Base-by-base conservation (phyloP, 169 alveolate genomes). In the Plasmodium berghei region DNA sequence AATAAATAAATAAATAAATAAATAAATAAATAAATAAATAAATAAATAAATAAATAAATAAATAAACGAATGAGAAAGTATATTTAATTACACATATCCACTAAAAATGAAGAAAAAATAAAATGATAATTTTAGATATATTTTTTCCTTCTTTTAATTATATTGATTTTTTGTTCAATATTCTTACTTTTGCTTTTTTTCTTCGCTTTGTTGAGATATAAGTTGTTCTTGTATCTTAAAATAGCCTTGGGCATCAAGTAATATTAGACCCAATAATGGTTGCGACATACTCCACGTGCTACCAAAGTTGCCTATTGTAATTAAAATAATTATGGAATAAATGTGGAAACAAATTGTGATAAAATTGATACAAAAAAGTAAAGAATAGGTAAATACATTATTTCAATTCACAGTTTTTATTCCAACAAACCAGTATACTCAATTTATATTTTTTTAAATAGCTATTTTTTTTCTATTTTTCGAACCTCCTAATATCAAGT, bases 221-320 rank as follows among this genome's bases (percentile, higher is more conserved):
- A 94, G 85, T 26, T 88, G 93, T 66, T 95, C 96, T 18, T 94
- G 97, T n/a, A 95, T 90, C 62, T 93, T 88, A 70, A 90, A 88
- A 74, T 92, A 95, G 28, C 94, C 97, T 67, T 88, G 88, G 34
- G 93, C 89, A 89, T 92, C 94, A 72, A 97, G 93, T 46, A 97
- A 88, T 46, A 97, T 96, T 89, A 97, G 85, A 3, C 98, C 98
- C 73, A 97, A 91, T 42, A 97, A 86, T n/a, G 98, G 98, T 34
- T 98, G 91, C 34, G 98, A 96, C 87, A 97, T 92, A 62, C 97
- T 92, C 98, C 98, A 97, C 49, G 98, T 95, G 62, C 95, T 88
- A 52, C 95, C 93, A 73, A 95, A 94, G 59, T 96, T 97, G 55
- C 98, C 98, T 83, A 45, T 61, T 10, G 45, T 20, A 59, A 59